phyloP scores from a whole-genome alignment of 805 yeast genomes.

The Sungouiozyma ichnusensis region DNA sequence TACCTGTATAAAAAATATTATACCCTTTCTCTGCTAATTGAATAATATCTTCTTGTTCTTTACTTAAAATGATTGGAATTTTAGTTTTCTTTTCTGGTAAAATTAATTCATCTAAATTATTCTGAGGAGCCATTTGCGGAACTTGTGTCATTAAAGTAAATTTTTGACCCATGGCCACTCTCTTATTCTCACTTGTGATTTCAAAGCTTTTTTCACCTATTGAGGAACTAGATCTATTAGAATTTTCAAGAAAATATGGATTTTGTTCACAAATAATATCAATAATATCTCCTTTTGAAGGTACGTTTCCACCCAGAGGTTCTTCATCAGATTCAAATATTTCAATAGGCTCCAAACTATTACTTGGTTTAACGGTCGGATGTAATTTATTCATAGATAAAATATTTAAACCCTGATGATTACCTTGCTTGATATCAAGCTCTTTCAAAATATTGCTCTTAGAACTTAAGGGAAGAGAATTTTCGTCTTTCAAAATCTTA shows the following conservation, averaged over 20 bases:
- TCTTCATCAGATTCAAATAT: not conserved
- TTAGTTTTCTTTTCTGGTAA: conserved; percentile 18
- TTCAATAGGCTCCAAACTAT: not conserved
- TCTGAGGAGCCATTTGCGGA: conserved; percentile 8
- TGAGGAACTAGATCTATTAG: conserved; percentile 1
- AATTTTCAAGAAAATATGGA: too few relatives aligned
- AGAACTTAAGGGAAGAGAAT: too few relatives aligned
- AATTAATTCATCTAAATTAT: conserved; percentile 10
- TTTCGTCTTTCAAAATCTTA: not conserved
- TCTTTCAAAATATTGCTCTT: too few relatives aligned
- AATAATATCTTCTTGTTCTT: conserved; percentile 58
- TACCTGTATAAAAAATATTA: conserved; percentile 85
- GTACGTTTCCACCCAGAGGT: not conserved
- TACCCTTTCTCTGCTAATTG: conserved; percentile 52
- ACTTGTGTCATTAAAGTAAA: conserved; percentile 27
- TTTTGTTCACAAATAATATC: not conserved
- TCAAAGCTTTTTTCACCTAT: conserved; percentile 5
- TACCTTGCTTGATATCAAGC: too few relatives aligned
- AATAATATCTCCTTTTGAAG: not conserved
- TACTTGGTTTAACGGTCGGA: too few relatives aligned
- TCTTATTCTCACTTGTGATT: conserved; percentile 6
- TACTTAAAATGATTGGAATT: conserved; percentile 32
- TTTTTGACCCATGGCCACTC: conserved; percentile 15
- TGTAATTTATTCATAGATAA: too few relatives aligned
- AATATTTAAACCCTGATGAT: too few relatives aligned